These are phyloP conservation scores for Drechslerella coelobrocha DNA, from an alignment of 2,329 filamentous ascomycete genomes.

Conservation along the genomic window DNA sequence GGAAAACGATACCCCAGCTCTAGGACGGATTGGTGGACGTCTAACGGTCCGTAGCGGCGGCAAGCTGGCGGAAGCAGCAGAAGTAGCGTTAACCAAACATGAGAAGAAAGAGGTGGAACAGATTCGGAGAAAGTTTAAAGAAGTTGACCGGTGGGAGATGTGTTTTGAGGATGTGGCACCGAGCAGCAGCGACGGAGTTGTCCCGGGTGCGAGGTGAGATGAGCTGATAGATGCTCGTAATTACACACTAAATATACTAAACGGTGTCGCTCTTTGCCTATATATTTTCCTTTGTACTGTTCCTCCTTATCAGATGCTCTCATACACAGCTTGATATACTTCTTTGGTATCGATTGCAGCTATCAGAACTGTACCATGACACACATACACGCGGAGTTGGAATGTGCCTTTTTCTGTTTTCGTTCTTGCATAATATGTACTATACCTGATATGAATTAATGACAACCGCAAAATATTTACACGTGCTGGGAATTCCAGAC, in stretches of 20 bases:
- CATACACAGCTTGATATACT: too few relatives aligned
- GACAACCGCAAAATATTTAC: too few relatives aligned
- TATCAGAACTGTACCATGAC: too few relatives aligned
- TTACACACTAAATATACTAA: slow-evolving; percentile 2
- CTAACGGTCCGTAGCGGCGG: slow-evolving; percentile 5
- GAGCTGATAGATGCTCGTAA: background rate
- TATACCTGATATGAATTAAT: too few relatives aligned
- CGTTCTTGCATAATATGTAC: too few relatives aligned
- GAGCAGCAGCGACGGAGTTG: slow-evolving; percentile 41
- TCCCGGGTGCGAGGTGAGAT: slow-evolving; percentile 25
- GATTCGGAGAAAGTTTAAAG: slow-evolving; percentile 40
- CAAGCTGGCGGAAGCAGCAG: slow-evolving; percentile 26
- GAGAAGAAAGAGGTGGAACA: slow-evolving; percentile 53
- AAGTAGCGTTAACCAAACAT: slow-evolving; percentile 46
- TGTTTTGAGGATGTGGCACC: slow-evolving; percentile 54
- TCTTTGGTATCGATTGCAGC: too few relatives aligned
- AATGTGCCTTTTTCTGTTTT: too few relatives aligned
- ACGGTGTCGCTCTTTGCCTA: slow-evolving; percentile 18
- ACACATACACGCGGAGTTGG: too few relatives aligned
- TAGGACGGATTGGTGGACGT: slow-evolving; percentile 15
- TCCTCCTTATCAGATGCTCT: too few relatives aligned
- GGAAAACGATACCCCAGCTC: slow-evolving; percentile 44
- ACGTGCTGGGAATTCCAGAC: too few relatives aligned
- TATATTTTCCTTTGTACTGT: slow-evolving; percentile 37
- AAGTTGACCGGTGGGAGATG: slow-evolving; percentile 46